These are phyloP conservation scores for Pleurotus sapidus DNA, from an alignment of 768 basidiomycete genomes.

Conservation along the genomic window DNA sequence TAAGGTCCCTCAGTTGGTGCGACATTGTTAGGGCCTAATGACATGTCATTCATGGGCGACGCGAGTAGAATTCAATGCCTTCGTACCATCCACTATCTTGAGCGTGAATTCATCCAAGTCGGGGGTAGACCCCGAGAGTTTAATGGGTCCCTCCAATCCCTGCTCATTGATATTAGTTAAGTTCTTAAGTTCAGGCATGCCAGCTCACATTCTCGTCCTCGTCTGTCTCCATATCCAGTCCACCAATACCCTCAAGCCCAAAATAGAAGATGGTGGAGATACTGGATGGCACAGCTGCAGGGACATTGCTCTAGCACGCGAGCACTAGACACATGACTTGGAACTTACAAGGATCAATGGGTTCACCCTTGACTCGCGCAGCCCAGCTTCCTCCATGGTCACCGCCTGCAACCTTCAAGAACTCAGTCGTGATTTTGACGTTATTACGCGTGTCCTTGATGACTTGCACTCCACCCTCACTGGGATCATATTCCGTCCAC, in stretches of 20 bases:
- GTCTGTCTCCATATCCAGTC: slow-evolving; percentile 74
- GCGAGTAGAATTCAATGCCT: no score
- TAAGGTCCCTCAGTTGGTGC: slow-evolving; percentile 53
- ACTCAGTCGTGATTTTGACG: slow-evolving; percentile 78
- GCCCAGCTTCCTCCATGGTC: slow-evolving; percentile 88
- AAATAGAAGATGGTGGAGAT: slow-evolving; percentile 84
- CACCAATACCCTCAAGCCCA: slow-evolving; percentile 86
- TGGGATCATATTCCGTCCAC: slow-evolving; percentile 85
- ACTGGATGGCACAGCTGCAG: slow-evolving; percentile 46
- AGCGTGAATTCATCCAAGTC: slow-evolving; percentile 84
- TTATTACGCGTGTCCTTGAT: slow-evolving; percentile 82
- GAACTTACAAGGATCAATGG: slow-evolving; percentile 60
- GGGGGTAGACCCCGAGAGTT: slow-evolving; percentile 69
- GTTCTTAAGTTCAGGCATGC: neutral
- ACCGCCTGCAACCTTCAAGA: slow-evolving; percentile 83
- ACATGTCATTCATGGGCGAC: neutral
- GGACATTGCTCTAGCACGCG: neutral
- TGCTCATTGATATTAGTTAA: slow-evolving; percentile 23
- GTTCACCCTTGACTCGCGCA: slow-evolving; percentile 77
- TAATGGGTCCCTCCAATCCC: slow-evolving; percentile 73
- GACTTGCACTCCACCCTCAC: slow-evolving; percentile 83
- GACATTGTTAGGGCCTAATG: slow-evolving; percentile 56
- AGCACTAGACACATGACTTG: neutral
- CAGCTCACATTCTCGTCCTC: slow-evolving; percentile 67
- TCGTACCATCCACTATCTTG: slow-evolving; percentile 71